phyloP scores from a whole-genome alignment of 2,329 filamentous ascomycete species.

The Paecilomyces dactylethromorphus region DNA sequence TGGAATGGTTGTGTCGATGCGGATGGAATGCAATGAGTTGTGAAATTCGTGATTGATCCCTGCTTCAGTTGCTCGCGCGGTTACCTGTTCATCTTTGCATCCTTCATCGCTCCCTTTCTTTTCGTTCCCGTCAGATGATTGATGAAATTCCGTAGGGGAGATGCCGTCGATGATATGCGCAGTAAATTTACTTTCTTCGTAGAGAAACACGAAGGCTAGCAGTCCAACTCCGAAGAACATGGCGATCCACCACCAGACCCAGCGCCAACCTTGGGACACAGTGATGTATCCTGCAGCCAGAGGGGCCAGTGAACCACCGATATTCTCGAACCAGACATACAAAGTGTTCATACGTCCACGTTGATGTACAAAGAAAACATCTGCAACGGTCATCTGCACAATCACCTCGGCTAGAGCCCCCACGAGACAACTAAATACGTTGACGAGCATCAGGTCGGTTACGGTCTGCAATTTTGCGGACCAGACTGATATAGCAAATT shows the following conservation, averaged over 20 bases:
- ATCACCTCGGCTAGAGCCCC: constrained; percentile 40
- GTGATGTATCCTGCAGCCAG: constrained; percentile 29
- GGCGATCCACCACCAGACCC: constrained; percentile 43
- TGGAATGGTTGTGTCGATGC: constrained; percentile 16
- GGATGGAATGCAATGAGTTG: neutral
- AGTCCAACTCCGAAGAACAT: constrained; percentile 35
- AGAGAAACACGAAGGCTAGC: constrained; percentile 37
- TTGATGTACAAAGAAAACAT: constrained; percentile 46
- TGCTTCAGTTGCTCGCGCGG: neutral
- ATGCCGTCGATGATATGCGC: constrained; percentile 1
- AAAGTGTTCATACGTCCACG: constrained; percentile 42
- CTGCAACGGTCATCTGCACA: constrained; percentile 43
- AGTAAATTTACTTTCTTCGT: constrained; percentile 36
- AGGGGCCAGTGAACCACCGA: constrained; percentile 16
- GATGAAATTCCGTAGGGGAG: constrained; percentile 3
- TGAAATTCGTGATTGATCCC: neutral
- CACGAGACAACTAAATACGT: constrained; percentile 38
- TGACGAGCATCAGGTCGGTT: constrained; percentile 39
- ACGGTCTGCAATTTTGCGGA: constrained; percentile 35
- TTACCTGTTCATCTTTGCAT: neutral
- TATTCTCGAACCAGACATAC: constrained; percentile 32
- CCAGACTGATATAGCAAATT: constrained; percentile 37
- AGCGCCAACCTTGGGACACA: constrained; percentile 42
- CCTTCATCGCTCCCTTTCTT: neutral
- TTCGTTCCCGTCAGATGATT: neutral